Conservation (phyloP, 176 grass and related monocot species). For the Dactylis glomerata region DNA sequence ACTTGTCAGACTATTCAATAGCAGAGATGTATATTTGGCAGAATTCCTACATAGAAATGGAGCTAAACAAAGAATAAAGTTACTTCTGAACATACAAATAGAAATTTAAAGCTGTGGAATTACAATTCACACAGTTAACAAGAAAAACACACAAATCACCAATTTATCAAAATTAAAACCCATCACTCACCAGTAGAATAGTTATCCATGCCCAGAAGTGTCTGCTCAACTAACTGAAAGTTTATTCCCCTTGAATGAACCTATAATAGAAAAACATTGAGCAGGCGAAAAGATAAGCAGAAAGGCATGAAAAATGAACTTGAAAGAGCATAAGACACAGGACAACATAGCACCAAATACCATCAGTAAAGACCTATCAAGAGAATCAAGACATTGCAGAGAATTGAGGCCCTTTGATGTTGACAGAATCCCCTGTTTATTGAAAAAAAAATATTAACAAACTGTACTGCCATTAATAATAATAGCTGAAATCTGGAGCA, state of each 20-base stretch:
- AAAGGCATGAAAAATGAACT: conserved; percentile 9
- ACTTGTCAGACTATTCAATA: neutral
- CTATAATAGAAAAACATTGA: conserved; percentile 36
- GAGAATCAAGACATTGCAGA: conserved; percentile 59
- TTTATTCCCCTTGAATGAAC: conserved; percentile 86
- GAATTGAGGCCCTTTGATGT: conserved; percentile 70
- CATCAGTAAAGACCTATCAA: conserved; percentile 73
- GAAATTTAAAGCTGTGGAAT: conserved; percentile 7
- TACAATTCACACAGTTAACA: neutral
- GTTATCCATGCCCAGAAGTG: conserved; percentile 57
- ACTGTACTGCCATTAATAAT: neutral
- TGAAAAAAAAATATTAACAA: conserved; percentile 17
- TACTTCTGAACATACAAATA: neutral
- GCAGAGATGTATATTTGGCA: neutral
- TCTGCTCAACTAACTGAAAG: conserved; percentile 62
- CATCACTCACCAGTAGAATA: conserved; percentile 50
- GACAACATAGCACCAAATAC: conserved; percentile 18
- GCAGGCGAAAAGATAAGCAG: conserved; percentile 6
- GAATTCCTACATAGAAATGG: neutral
- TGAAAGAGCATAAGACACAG: neutral
- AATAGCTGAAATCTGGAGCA: conserved; percentile 17
- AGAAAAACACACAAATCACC: neutral
- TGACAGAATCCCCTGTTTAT: conserved; percentile 82
- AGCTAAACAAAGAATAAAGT: conserved; percentile 8
- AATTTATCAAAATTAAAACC: neutral